phyloP scores from a whole-genome alignment of 2,329 filamentous ascomycete genomes.

The Cyphellophora attinorum region DNA sequence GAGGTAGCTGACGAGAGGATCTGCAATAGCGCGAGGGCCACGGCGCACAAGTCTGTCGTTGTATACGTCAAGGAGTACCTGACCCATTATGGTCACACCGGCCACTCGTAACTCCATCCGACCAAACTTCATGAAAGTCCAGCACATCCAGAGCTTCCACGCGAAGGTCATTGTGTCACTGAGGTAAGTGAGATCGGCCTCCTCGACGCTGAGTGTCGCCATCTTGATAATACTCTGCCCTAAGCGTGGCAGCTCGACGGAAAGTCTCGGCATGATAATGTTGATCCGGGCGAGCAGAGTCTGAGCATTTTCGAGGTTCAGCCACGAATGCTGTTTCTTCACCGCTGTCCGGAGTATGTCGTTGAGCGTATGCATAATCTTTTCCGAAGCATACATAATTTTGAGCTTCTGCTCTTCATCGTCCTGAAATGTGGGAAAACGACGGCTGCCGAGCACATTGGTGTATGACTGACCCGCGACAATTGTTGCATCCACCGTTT shows the following conservation, averaged over 20 bases:
- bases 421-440: not conserved
- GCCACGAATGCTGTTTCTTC: slow-evolving; percentile 31
- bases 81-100: slow-evolving; percentile 66
- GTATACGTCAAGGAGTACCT: slow-evolving; percentile 59
- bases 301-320: slow-evolving; percentile 31
- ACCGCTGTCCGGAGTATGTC: slow-evolving; percentile 27
- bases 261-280: slow-evolving; percentile 23
- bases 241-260: slow-evolving; percentile 22
- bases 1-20: slow-evolving; percentile 56
- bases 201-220: slow-evolving; percentile 11
- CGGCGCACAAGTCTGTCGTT: slow-evolving; percentile 39
- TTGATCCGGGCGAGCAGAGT: slow-evolving; percentile 26
- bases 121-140: slow-evolving; percentile 66
- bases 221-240: slow-evolving; percentile 26
- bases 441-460: not conserved
- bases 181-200: slow-evolving; percentile 19
- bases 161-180: slow-evolving; percentile 32
- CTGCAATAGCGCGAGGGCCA: slow-evolving; percentile 29
- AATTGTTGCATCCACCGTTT: not conserved
- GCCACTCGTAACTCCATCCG: slow-evolving; percentile 84
- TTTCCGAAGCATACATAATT: not conserved
- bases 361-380: slow-evolving; percentile 8
- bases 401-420: not conserved
- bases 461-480: not conserved
- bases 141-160: slow-evolving; percentile 62